A percentile compares a stretch with the other conserved stretches of the same genome.
Conservation (phyloP, 2,329 filamentous ascomycete genomes). For the Epichloe bromicola region DNA sequence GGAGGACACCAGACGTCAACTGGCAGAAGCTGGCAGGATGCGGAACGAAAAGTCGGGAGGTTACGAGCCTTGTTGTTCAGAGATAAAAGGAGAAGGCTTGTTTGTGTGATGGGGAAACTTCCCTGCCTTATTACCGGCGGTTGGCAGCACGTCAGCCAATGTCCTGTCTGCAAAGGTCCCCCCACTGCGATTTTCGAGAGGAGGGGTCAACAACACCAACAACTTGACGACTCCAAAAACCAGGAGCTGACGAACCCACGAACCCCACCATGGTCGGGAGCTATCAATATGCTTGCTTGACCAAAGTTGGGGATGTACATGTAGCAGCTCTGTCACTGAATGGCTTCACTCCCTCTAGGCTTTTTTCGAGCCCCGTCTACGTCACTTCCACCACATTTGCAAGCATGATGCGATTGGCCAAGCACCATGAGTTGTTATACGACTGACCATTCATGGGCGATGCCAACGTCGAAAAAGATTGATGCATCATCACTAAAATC, state of each 20-base stretch:
- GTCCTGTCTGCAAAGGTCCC: slow-evolving; percentile 3
- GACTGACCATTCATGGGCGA: too few relatives aligned
- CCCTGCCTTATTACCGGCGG: background rate
- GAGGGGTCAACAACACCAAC: slow-evolving; percentile 4
- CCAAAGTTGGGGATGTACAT: too few relatives aligned
- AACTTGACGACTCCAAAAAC: slow-evolving; percentile 2
- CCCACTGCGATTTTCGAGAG: slow-evolving; percentile 6
- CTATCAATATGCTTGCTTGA: background rate
- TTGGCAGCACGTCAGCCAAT: slow-evolving; percentile 3
- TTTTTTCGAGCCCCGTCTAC: background rate
- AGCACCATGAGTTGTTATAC: too few relatives aligned
- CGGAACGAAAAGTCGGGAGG: background rate
- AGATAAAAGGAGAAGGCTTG: background rate
- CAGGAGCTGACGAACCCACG: slow-evolving; percentile 3
- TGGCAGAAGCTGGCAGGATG: background rate
- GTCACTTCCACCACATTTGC: too few relatives aligned
- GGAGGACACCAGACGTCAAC: slow-evolving; percentile 1
- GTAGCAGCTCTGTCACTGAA: too few relatives aligned
- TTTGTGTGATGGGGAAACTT: slow-evolving; percentile 4
- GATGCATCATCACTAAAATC: too few relatives aligned
- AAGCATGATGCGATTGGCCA: too few relatives aligned
- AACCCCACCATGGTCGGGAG: too few relatives aligned
- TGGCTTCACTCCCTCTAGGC: too few relatives aligned
- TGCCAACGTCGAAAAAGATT: too few relatives aligned
- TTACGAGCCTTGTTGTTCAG: slow-evolving; percentile 1